Base-by-base conservation (phyloP, 495 filamentous ascomycete genomes). In the Patellaria atrata region DNA sequence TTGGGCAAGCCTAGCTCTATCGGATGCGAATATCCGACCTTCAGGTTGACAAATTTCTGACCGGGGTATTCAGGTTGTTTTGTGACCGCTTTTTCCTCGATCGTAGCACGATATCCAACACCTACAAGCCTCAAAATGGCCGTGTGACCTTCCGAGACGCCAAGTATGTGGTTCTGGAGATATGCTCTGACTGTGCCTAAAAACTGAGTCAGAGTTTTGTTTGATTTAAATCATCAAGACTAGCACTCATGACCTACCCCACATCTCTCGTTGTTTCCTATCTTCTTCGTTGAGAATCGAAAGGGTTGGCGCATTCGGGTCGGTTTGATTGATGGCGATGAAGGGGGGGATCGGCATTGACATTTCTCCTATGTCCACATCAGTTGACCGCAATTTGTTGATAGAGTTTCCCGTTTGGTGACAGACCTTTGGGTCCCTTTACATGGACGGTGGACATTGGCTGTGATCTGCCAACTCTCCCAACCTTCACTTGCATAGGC, bases 11-110 rank as follows among this genome's bases (percentile, higher is more conserved):
- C 70, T 45, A 94, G 63, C 55, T 96, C 87, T 37, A 97, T 79
- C 1, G 87, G 79, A 63, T 97, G 89, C 26, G 85, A 89, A 57
- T 80, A 97, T 50, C 91, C 91, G 30, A 94, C 79, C 69, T 94
- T 96, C 28, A 97, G 64, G 27, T 73, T 79, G 33, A 97, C 77
- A 53, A 89, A 85, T 48, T 79, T 70, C 58, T 94, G 83, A 22
- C 80, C 83, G 2, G 72, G 73, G 56, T 77, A 93, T 50, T 72
- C 64, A 20, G 73, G 53, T 29, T 64, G 50, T 36, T 72, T 67
- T 18, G 68, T 78, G n/a, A 75, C 74, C 12, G 82, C 84, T 39
- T 70, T 68, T 1, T 61, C 38, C 49, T 94, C 89, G 43, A 96
- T 64, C 4, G 73, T 80, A 2, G 89, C 89, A 53, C 83, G 68